These are phyloP conservation scores for Catenaria anguillulae DNA, from an alignment of 371 early-diverging fungal genomes.

Conservation along the genomic window DNA sequence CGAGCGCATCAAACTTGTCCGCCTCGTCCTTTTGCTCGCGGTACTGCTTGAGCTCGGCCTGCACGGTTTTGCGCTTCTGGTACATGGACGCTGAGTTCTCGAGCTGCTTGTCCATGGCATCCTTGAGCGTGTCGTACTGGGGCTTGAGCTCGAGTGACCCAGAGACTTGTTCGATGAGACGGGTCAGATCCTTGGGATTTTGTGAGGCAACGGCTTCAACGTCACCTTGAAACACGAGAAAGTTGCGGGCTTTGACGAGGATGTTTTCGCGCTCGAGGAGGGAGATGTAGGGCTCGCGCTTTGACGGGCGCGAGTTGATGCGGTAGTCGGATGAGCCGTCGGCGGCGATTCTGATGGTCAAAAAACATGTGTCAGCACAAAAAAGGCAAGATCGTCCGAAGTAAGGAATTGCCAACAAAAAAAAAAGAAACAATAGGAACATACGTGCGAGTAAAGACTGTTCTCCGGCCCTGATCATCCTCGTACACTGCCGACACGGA, in stretches of 20 bases:
- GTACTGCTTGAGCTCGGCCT: conserved; percentile 76
- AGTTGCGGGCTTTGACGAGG: conserved; percentile 87
- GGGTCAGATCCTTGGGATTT: conserved; percentile 83
- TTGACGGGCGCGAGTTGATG: conserved; percentile 57
- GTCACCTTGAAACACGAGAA: conserved; percentile 98
- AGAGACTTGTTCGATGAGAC: conserved; percentile 89
- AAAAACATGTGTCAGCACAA: no score
- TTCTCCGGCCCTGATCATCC: no score
- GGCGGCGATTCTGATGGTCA: conserved; percentile 50
- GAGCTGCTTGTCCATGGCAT: conserved; percentile 63
- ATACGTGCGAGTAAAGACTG: no score
- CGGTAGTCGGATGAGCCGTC: conserved; percentile 73
- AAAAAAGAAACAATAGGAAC: conserved; percentile 8
- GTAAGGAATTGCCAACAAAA: no score
- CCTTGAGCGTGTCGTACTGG: conserved; percentile 75
- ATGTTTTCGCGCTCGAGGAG: conserved; percentile 89
- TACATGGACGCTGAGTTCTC: conserved; percentile 77
- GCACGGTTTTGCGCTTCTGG: conserved; percentile 72
- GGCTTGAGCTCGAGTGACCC: conserved; percentile 73
- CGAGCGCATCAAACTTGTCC: conserved; percentile 57
- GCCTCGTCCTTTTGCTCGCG: conserved; percentile 82
- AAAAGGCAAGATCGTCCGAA: conserved; percentile 4
- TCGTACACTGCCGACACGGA: conserved; percentile 68
- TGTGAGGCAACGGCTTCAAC: conserved; percentile 95
- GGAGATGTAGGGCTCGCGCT: conserved; percentile 29